A percentile compares a stretch with the other conserved stretches of the same genome.
Evolutionary conservation across 2,329 filamentous ascomycete species (phyloP).

Genomic region (Camillea tinctor): DNA sequence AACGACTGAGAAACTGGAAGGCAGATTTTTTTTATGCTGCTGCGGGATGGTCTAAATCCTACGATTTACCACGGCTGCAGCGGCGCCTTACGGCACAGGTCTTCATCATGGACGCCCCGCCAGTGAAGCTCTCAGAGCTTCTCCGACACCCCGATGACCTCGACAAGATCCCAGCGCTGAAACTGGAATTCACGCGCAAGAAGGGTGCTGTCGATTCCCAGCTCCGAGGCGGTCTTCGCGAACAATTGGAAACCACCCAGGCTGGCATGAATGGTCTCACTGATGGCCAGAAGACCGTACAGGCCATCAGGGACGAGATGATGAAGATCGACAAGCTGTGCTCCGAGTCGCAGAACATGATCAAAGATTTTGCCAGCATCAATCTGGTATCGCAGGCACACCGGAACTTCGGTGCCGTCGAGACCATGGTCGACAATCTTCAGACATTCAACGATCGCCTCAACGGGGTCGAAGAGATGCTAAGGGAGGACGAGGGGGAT

Average conservation of each 20-base stretch:
- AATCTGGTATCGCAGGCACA: constrained; percentile 92
- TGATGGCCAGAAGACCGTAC: constrained; percentile 88
- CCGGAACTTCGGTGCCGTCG: constrained; percentile 90
- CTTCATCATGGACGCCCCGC: constrained; percentile 61
- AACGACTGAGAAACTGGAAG: background rate
- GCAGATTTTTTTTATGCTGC: background rate
- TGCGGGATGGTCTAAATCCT: constrained; percentile 27
- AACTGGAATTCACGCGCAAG: constrained; percentile 90
- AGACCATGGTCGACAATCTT: constrained; percentile 88
- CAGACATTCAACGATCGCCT: constrained; percentile 83
- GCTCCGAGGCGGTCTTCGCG: constrained; percentile 81
- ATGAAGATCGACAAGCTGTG: constrained; percentile 98
- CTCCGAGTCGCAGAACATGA: constrained; percentile 95
- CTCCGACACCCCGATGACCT: constrained; percentile 95
- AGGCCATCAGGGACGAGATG: constrained; percentile 96
- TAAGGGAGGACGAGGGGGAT: constrained; percentile 81
- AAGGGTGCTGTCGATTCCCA: constrained; percentile 89
- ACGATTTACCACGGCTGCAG: constrained; percentile 22
- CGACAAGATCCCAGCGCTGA: constrained; percentile 88
- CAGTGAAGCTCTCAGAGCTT: constrained; percentile 84
- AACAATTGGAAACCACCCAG: constrained; percentile 93
- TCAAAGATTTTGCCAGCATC: constrained; percentile 92
- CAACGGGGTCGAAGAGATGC: constrained; percentile 70
- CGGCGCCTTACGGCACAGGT: constrained; percentile 22
- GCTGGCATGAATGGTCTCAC: constrained; percentile 85